A percentile compares a stretch with the other conserved stretches of the same genome.
These are phyloP conservation scores for Scleroderma citrinum DNA, from an alignment of 768 basidiomycete species.

Conservation along the genomic window DNA sequence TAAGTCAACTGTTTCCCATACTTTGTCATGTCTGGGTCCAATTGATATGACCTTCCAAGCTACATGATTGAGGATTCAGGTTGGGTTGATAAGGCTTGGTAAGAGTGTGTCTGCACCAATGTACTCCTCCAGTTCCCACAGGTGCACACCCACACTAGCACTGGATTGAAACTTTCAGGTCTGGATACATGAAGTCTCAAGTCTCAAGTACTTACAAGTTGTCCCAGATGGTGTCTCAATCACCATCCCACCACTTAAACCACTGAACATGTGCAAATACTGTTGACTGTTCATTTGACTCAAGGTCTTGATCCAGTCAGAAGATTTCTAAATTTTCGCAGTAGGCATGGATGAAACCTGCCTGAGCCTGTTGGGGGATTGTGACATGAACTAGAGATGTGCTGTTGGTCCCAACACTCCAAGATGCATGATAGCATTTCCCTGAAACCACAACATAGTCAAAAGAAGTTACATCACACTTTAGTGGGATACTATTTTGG, in stretches of 20 bases:
- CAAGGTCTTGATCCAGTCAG: conserved; percentile 1
- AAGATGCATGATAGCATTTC: background rate
- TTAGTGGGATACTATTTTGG: background rate
- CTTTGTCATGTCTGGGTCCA: background rate
- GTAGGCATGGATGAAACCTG: background rate
- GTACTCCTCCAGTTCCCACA: conserved; percentile 3
- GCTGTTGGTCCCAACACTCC: background rate
- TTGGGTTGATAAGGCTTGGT: background rate
- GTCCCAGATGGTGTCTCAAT: background rate
- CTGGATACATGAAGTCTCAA: too few species aligned
- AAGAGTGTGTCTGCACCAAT: background rate
- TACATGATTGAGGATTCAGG: background rate
- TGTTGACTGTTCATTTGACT: background rate
- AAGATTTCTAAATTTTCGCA: conserved; percentile 1
- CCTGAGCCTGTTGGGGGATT: background rate
- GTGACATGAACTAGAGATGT: background rate
- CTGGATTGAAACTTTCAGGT: too few species aligned
- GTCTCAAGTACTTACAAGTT: conserved; percentile 1
- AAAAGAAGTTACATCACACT: background rate
- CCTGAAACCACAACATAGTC: conserved; percentile 1
- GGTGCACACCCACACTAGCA: background rate
- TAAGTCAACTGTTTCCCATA: conserved; percentile 2
- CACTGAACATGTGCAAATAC: background rate
- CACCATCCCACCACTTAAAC: background rate
- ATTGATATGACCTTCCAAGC: background rate